Evolutionary conservation across 2,329 filamentous ascomycete species (phyloP), one percentile per base, ranked within the genome.

Genomic region (Colletotrichum navitas): DNA sequence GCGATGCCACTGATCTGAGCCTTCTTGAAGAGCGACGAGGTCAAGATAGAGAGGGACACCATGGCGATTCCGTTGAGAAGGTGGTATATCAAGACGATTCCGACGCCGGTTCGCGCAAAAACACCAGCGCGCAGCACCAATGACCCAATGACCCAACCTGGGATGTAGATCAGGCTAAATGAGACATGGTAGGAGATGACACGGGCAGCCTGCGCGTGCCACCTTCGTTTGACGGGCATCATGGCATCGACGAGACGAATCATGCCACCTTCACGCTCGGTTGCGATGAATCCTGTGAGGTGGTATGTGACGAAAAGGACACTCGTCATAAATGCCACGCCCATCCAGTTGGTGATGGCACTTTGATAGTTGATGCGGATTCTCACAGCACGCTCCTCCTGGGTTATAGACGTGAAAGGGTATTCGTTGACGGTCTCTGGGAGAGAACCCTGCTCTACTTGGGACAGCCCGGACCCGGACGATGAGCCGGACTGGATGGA

Each of bases 191-290:
- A 91, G 0, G 94, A 91, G 11, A 95, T 78, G 18, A 97, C 86
- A n/a, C 95, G 88, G 1, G 92, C 91, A 29, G 90, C 89, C 81
- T 95, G 93, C 12, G 92, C 90, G 77, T 94, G 87, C 93, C 94
- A 97, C 54, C 89, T 85, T 60, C 87, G 87, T 66, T 87, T 86
- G 66, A 93, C 93, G 0, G 93, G 92, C 86, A 96, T 95, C 94
- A 97, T 97, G 66, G 94, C 92, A 81, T 98, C 95, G 54, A 98
- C 90, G 36, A 98, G 85, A 74, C 94, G 93, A 5, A 93, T 93
- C 88, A 97, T 96, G 69, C 94, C 95, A 21, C 90, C 85, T 83
- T 98, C 95, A 67, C 95, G 87, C 81, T 98, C 95, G 2, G 91
- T 90, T 10, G 95, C 94, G 79, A 97, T 91, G 76, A 95, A 90